Percentiles rank a stretch among this genome's conserved stretches.
phyloP scores from a whole-genome alignment of 768 basidiomycete species.

The Pulveroboletus sp. region DNA sequence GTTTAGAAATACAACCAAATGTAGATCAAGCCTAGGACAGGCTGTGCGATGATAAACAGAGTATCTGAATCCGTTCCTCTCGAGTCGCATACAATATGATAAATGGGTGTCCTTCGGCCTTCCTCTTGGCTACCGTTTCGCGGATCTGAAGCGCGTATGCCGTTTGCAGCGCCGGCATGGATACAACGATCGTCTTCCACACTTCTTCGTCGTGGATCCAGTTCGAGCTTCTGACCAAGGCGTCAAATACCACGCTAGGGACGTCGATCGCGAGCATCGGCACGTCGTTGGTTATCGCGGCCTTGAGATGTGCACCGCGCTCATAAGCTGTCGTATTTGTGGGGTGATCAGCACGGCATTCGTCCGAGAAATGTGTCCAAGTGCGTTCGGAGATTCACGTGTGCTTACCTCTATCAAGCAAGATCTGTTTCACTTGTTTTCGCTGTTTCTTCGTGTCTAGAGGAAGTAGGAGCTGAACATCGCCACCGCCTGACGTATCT shows the following conservation, averaged over 20 bases:
- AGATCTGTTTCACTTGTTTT: conserved; percentile 65
- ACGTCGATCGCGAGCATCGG: conserved; percentile 75
- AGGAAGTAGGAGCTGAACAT: conserved; percentile 63
- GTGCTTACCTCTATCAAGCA: conserved; percentile 56
- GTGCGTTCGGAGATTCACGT: background rate
- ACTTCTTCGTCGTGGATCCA: conserved; percentile 77
- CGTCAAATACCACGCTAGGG: conserved; percentile 52
- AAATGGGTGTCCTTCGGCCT: conserved; percentile 58
- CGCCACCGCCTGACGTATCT: conserved; percentile 33
- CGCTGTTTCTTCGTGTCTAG: conserved; percentile 69
- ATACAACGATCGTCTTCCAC: conserved; percentile 56
- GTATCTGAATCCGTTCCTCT: conserved; percentile 65
- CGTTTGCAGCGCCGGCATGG: conserved; percentile 53
- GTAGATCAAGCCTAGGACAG: background rate
- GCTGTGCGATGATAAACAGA: conserved; percentile 34
- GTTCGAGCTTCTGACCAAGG: conserved; percentile 47
- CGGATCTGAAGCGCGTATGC: conserved; percentile 65
- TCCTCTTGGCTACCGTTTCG: conserved; percentile 59
- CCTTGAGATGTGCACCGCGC: conserved; percentile 51
- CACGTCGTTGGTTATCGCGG: conserved; percentile 53
- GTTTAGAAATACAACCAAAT: no score
- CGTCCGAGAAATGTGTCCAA: background rate
- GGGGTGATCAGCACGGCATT: background rate
- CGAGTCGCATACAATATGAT: conserved; percentile 61
- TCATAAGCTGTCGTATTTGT: conserved; percentile 50